A percentile compares a stretch with the other conserved stretches of the same genome.
Evolutionary conservation across 345 rosid genomes (phyloP).

Genomic region (Linum lewisii): DNA sequence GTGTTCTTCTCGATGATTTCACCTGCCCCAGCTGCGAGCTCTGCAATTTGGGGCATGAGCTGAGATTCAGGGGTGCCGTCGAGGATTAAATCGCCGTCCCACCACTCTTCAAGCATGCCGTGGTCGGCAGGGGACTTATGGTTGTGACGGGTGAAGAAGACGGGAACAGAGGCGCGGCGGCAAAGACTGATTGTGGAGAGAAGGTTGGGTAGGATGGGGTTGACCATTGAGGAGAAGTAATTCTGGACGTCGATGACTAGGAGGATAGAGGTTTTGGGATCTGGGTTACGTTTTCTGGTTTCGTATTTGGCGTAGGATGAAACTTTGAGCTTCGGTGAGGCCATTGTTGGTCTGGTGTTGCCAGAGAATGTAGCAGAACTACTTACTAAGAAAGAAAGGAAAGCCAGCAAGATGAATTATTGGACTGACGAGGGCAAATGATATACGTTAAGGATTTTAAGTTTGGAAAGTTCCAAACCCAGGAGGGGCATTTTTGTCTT

Average conservation of each 20-base stretch:
- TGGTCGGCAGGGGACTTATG: slow-evolving; percentile 42
- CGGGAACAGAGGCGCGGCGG: slow-evolving; percentile 55
- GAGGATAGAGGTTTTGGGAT: slow-evolving; percentile 38
- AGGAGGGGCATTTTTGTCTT: too few relatives aligned
- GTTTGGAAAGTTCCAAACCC: too few relatives aligned
- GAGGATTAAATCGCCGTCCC: slow-evolving; percentile 40
- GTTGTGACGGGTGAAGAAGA: slow-evolving; percentile 72
- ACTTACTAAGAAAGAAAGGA: too few relatives aligned
- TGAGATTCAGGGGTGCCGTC: slow-evolving; percentile 54
- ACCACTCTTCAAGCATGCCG: slow-evolving; percentile 68
- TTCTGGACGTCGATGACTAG: slow-evolving; percentile 70
- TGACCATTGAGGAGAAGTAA: slow-evolving; percentile 43
- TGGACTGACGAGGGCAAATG: too few relatives aligned
- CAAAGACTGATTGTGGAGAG: slow-evolving; percentile 50
- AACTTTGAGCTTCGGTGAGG: not conserved
- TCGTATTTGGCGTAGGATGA: slow-evolving; percentile 39
- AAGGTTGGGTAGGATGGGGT: slow-evolving; percentile 41
- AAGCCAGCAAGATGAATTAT: too few relatives aligned
- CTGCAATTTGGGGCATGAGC: slow-evolving; percentile 37
- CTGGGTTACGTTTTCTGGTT: slow-evolving; percentile 41
- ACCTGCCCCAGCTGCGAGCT: slow-evolving; percentile 12
- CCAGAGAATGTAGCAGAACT: too few relatives aligned
- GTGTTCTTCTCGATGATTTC: slow-evolving; percentile 64
- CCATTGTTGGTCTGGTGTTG: not conserved
- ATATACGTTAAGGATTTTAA: too few relatives aligned